Evolutionary conservation across 345 rosid species (phyloP).

Genomic region (Dipteronia sinensis): DNA sequence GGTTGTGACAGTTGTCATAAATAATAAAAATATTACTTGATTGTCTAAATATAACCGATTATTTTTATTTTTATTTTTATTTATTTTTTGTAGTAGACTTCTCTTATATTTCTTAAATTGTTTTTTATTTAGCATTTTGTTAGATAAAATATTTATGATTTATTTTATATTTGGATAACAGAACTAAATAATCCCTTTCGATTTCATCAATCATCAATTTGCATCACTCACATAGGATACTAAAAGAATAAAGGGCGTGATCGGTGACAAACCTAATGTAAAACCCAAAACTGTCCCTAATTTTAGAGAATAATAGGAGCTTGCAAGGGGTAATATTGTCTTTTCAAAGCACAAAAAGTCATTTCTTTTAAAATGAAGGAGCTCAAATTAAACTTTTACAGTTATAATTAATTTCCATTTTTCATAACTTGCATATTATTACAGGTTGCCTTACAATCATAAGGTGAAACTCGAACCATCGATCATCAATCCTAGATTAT

Average conservation of each 20-base stretch:
- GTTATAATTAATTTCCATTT: neutral
- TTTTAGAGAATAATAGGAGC: neutral
- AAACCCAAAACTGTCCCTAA: neutral
- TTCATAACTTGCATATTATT: too few species aligned
- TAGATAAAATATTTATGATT: too few species aligned
- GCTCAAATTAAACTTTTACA: neutral
- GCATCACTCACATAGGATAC: neutral
- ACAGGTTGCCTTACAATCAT: too few species aligned
- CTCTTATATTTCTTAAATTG: neutral
- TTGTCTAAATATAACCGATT: too few species aligned
- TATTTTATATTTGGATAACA: too few species aligned
- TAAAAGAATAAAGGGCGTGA: neutral
- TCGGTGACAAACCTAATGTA: neutral
- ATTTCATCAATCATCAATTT: neutral
- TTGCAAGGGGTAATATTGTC: neutral
- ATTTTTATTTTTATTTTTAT: neutral
- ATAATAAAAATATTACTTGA: neutral
- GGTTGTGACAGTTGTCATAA: slow-evolving; percentile 28
- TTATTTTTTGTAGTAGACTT: neutral
- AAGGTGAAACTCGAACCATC: too few species aligned
- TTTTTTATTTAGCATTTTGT: neutral
- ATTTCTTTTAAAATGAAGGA: neutral
- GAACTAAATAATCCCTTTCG: neutral
- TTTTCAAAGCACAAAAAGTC: neutral
- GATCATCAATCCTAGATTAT: too few species aligned